Evolutionary conservation across 2,329 filamentous ascomycete species (phyloP).

Genomic region (Botryosphaeria agaves): DNA sequence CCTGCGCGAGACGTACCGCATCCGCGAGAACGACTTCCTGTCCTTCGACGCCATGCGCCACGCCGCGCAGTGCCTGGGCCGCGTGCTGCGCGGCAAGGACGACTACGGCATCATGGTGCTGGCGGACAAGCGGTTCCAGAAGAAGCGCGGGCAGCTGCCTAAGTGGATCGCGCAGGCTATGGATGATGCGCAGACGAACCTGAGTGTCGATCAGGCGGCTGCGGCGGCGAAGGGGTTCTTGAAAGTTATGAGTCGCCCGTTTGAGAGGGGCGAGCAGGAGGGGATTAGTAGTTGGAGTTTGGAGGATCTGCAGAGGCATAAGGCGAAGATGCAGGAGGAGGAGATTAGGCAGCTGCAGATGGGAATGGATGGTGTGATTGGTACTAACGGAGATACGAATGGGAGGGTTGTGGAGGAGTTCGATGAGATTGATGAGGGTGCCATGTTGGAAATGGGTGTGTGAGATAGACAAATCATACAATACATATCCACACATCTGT

Average conservation of each 20-base stretch:
- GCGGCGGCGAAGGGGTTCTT: constrained; percentile 80
- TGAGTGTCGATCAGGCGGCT: constrained; percentile 91
- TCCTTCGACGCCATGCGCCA: constrained; percentile 99
- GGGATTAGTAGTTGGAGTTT: constrained; percentile 87
- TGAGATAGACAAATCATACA: too few species aligned
- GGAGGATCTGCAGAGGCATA: constrained; percentile 59
- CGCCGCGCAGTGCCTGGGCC: constrained; percentile 87
- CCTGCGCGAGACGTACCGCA: constrained; percentile 89
- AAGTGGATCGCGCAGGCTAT: constrained; percentile 94
- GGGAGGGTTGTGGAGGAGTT: constrained; percentile 14
- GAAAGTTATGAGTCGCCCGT: constrained; percentile 81
- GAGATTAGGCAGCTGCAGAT: constrained; percentile 43
- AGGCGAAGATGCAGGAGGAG: constrained; percentile 56
- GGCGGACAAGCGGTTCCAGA: constrained; percentile 82
- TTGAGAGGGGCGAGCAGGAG: constrained; percentile 66
- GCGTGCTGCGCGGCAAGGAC: constrained; percentile 88
- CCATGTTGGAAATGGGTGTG: too few species aligned
- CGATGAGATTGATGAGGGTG: constrained; percentile 17
- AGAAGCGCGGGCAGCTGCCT: constrained; percentile 76
- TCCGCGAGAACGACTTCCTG: constrained; percentile 91
- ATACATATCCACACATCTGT: too few species aligned
- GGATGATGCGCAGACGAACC: constrained; percentile 67
- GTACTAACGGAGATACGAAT: constrained; percentile 12
- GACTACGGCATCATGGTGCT: constrained; percentile 99
- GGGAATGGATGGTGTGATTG: constrained; percentile 22